A percentile compares a stretch with the other conserved stretches of the same genome.
Evolutionary conservation across 2,329 filamentous ascomycete genomes (phyloP).

Genomic region (Penicillium italicum): DNA sequence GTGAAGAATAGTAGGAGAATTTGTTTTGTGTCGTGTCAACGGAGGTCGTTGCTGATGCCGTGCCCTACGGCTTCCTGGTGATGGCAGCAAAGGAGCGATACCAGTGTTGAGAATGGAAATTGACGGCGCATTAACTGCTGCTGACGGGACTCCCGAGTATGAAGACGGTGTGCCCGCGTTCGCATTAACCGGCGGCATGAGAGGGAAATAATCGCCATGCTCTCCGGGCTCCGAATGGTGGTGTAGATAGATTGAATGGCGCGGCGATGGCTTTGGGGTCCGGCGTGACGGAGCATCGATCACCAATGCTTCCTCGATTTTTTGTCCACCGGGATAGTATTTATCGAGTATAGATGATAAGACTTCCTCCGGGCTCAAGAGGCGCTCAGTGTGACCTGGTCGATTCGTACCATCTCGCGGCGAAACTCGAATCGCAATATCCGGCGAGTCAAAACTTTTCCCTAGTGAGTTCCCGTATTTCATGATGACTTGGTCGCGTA

Average conservation of each 20-base stretch:
- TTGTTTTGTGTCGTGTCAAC: slow-evolving; percentile 68
- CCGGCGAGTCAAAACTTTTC: slow-evolving; percentile 82
- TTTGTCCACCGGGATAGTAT: slow-evolving; percentile 83
- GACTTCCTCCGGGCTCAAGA: slow-evolving; percentile 79
- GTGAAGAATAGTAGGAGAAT: slow-evolving; percentile 70
- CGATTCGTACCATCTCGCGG: slow-evolving; percentile 58
- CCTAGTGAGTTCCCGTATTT: slow-evolving; percentile 95
- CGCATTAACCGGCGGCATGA: slow-evolving; percentile 55
- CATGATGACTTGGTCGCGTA: slow-evolving; percentile 83
- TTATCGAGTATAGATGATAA: slow-evolving; percentile 73
- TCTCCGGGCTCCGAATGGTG: slow-evolving; percentile 63
- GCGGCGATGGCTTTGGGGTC: slow-evolving; percentile 77
- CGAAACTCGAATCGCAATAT: slow-evolving; percentile 73
- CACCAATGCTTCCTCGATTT: slow-evolving; percentile 80
- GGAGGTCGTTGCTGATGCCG: slow-evolving; percentile 57
- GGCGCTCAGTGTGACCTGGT: slow-evolving; percentile 56
- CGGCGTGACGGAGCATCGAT: slow-evolving; percentile 78
- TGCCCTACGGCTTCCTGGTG: slow-evolving; percentile 65
- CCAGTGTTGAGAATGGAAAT: slow-evolving; percentile 80
- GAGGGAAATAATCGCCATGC: slow-evolving; percentile 78
- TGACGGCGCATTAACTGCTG: slow-evolving; percentile 52
- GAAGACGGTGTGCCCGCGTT: slow-evolving; percentile 41
- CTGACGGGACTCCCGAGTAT: slow-evolving; percentile 39
- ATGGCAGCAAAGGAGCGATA: slow-evolving; percentile 75
- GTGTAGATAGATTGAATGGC: slow-evolving; percentile 47